Percentiles rank a stretch among this genome's conserved stretches.
Conservation (phyloP, 1,139 yeast genomes). For the Geotrichum australiense region DNA sequence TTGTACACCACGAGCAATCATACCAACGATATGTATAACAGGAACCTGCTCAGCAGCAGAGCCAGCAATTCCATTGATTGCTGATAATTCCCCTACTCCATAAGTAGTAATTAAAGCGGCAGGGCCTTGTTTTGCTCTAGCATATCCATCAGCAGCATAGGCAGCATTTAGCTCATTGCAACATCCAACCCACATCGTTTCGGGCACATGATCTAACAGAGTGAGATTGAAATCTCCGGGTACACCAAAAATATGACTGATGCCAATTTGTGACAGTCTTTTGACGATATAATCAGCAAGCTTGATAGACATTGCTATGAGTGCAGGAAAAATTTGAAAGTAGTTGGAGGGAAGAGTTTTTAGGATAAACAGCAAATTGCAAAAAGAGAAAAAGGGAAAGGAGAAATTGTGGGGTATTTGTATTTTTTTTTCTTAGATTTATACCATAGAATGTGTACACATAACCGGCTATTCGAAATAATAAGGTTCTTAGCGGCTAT, state of each 20-base stretch:
- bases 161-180: constrained; percentile 62
- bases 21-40: constrained; percentile 76
- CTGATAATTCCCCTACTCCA: constrained; percentile 86
- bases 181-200: constrained; percentile 52
- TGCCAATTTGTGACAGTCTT: constrained; percentile 51
- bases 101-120: constrained; percentile 48
- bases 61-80: constrained; percentile 78
- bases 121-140: constrained; percentile 43
- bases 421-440: too few relatives aligned
- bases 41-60: constrained; percentile 77
- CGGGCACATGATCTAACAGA: constrained; percentile 56
- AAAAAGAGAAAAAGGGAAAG: too few relatives aligned
- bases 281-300: constrained; percentile 54
- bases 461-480: too few relatives aligned
- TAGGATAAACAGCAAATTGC: too few relatives aligned
- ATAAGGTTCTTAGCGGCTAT: too few relatives aligned
- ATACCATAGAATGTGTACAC: too few relatives aligned
- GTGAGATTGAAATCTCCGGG: constrained; percentile 76
- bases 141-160: constrained; percentile 75
- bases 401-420: too few relatives aligned
- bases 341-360: too few relatives aligned
- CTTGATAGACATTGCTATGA: constrained; percentile 29
- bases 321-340: too few relatives aligned
- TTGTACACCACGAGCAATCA: constrained; percentile 46
- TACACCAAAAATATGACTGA: constrained; percentile 66